A percentile compares a stretch with the other conserved stretches of the same genome.
phyloP scores from a whole-genome alignment of 2,329 filamentous ascomycete species.

The Macrophomina pseudophaseolina region DNA sequence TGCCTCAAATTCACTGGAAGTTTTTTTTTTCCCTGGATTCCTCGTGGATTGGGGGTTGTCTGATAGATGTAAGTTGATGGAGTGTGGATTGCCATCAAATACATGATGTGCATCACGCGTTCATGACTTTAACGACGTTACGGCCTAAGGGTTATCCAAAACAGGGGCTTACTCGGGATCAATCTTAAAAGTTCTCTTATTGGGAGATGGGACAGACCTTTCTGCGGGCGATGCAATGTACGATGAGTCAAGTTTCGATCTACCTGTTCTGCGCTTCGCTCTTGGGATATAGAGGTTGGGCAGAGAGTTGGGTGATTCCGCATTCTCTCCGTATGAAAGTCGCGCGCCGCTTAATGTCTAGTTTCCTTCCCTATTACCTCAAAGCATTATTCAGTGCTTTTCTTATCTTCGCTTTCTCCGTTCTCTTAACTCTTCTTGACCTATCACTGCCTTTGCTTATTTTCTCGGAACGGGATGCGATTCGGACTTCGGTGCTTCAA shows the following conservation, averaged over 20 bases:
- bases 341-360: slow-evolving; percentile 18
- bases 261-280: slow-evolving; percentile 1
- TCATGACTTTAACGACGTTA: slow-evolving; percentile 25
- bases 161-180: not conserved
- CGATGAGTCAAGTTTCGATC: slow-evolving; percentile 1
- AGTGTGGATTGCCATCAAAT: not conserved
- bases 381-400: not conserved
- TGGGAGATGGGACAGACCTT: slow-evolving; percentile 14
- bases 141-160: slow-evolving; percentile 16
- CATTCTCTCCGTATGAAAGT: slow-evolving; percentile 8
- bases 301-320: slow-evolving; percentile 10
- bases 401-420: not conserved
- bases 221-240: not conserved
- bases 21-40: not conserved
- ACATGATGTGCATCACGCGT: not conserved
- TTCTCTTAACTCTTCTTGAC: not conserved
- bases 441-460: not conserved
- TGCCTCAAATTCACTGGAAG: not conserved
- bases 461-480: not conserved
- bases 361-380: not conserved
- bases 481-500: not conserved
- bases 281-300: slow-evolving; percentile 16
- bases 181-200: slow-evolving; percentile 9
- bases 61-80: slow-evolving; percentile 14
- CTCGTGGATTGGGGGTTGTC: not conserved